These are phyloP conservation scores for Colletotrichum sp. DNA, from an alignment of 2,329 filamentous ascomycete genomes.

Conservation along the genomic window DNA sequence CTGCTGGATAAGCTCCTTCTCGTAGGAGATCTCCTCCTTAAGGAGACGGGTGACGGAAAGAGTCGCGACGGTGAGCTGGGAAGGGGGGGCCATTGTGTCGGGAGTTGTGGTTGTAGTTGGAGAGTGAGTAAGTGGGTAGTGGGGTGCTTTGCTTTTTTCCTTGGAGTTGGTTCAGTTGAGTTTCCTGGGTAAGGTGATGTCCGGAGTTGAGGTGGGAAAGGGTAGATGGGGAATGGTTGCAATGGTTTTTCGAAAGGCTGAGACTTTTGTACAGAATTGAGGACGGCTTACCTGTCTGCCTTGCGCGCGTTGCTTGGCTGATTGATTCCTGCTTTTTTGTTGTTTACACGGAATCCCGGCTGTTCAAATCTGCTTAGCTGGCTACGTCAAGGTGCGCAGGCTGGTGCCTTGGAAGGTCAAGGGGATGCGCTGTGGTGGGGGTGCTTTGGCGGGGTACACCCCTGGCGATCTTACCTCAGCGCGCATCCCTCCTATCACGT, in stretches of 20 bases:
- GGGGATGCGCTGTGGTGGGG: not conserved
- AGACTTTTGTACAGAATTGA: not conserved
- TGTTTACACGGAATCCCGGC: constrained; percentile 15
- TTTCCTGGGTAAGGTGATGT: not conserved
- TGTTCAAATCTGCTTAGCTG: constrained; percentile 4
- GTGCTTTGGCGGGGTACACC: constrained; percentile 8
- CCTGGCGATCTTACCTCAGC: constrained; percentile 8
- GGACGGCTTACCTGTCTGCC: not conserved
- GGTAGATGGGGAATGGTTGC: not conserved
- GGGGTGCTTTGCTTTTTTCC: not conserved
- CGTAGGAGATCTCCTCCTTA: constrained; percentile 91
- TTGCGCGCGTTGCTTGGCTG: not conserved
- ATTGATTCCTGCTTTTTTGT: constrained; percentile 7
- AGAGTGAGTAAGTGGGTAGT: not conserved
- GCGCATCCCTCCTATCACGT: not conserved
- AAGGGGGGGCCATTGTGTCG: constrained; percentile 74
- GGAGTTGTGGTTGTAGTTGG: not conserved
- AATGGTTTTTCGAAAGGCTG: not conserved
- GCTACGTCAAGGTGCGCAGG: constrained; percentile 11
- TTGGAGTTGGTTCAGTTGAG: not conserved
- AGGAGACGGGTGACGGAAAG: constrained; percentile 81
- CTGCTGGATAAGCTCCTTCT: constrained; percentile 82
- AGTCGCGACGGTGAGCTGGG: constrained; percentile 79
- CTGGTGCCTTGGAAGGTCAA: constrained; percentile 13
- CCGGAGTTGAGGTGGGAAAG: not conserved